A percentile compares a stretch with the other conserved stretches of the same genome.
Conservation (phyloP, 2,329 filamentous ascomycete genomes). For the Claviceps quebecensis region DNA sequence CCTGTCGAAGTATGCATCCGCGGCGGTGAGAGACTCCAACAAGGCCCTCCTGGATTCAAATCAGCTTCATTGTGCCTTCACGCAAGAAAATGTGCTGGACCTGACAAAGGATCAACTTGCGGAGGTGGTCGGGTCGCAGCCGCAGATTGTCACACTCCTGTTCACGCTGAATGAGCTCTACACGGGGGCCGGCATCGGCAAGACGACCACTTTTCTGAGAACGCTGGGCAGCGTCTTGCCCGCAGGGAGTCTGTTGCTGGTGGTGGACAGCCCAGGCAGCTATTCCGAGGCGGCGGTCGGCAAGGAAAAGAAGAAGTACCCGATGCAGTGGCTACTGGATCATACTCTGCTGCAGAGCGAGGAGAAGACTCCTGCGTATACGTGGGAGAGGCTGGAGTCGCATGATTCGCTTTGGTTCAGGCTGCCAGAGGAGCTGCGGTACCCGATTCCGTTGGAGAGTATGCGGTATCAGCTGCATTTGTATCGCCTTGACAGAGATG, state of each 20-base stretch:
- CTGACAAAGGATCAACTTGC: conserved; percentile 23
- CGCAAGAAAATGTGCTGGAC: conserved; percentile 34
- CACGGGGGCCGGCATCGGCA: conserved; percentile 53
- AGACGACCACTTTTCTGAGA: conserved; percentile 65
- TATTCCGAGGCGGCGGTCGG: conserved; percentile 73
- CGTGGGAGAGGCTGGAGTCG: conserved; percentile 63
- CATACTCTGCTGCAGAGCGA: conserved; percentile 51
- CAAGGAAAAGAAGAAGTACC: conserved; percentile 53
- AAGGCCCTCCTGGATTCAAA: conserved; percentile 25
- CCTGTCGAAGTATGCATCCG: conserved; percentile 39
- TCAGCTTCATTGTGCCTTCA: conserved; percentile 27
- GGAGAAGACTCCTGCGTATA: conserved; percentile 19
- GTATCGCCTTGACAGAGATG: conserved; percentile 34
- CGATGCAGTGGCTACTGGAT: conserved; percentile 87
- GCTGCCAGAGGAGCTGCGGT: conserved; percentile 50
- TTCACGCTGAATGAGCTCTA: conserved; percentile 97
- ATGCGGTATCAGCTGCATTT: conserved; percentile 92
- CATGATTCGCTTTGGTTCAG: conserved; percentile 81
- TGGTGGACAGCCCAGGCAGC: conserved; percentile 86
- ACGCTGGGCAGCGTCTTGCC: conserved; percentile 45
- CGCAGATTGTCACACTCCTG: conserved; percentile 61
- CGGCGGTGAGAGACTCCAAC: conserved; percentile 29
- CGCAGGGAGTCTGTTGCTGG: conserved; percentile 55
- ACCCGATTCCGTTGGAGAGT: conserved; percentile 79
- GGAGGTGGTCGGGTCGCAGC: conserved; percentile 16